Percentiles rank a stretch among this genome's conserved stretches.
These are phyloP conservation scores for Schizophyllum commune DNA, from an alignment of 1,284 basidiomycete species.

Conservation along the genomic window DNA sequence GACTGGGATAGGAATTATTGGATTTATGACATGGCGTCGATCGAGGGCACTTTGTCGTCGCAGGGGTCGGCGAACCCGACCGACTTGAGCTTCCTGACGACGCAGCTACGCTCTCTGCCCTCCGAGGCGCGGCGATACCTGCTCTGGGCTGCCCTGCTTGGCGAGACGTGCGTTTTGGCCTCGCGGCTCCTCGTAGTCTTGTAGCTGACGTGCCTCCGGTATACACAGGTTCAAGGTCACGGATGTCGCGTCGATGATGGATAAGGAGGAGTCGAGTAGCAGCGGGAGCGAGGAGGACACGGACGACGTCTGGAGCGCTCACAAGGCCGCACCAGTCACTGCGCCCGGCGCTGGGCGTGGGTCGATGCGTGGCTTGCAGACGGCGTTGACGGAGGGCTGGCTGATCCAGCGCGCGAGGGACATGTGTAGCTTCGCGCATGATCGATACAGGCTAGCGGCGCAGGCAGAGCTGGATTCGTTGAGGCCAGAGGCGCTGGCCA, in stretches of 20 bases:
- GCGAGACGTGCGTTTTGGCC: constrained; percentile 43
- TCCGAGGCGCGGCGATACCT: constrained; percentile 59
- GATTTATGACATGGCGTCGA: constrained; percentile 46
- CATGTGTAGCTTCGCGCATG: constrained; percentile 68
- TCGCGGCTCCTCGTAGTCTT: not conserved
- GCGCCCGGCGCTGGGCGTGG: constrained; percentile 31
- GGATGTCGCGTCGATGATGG: constrained; percentile 63
- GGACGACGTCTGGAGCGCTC: constrained; percentile 39
- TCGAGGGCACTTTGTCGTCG: constrained; percentile 44
- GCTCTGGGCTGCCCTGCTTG: constrained; percentile 64
- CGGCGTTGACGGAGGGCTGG: constrained; percentile 63
- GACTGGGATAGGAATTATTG: constrained; percentile 55
- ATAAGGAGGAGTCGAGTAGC: constrained; percentile 53
- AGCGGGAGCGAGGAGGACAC: constrained; percentile 46
- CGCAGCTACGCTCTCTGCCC: constrained; percentile 52
- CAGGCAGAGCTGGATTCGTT: constrained; percentile 48
- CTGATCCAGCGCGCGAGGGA: constrained; percentile 60
- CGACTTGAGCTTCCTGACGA: constrained; percentile 52
- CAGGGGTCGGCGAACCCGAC: constrained; percentile 49
- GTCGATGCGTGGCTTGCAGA: constrained; percentile 60
- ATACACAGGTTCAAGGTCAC: constrained; percentile 54
- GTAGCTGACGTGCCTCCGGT: constrained; percentile 2
- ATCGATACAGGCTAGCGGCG: constrained; percentile 63
- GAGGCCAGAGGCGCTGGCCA: constrained; percentile 43
- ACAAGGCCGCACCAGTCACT: constrained; percentile 33